Evolutionary conservation across 805 yeast species (phyloP), one percentile per base, ranked within the genome.

Genomic region (Saccharomycopsis sp.): DNA sequence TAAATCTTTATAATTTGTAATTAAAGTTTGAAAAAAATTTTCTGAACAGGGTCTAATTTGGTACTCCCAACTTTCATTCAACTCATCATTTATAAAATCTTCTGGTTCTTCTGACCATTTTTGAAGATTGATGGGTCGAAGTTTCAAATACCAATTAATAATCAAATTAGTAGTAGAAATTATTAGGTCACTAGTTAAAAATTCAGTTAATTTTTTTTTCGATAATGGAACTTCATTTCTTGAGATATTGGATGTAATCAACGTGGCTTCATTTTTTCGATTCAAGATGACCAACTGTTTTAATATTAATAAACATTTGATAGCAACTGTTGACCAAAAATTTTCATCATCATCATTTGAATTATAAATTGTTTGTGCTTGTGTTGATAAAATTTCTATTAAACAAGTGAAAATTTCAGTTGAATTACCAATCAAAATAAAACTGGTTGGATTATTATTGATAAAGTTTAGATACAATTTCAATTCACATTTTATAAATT

Each of bases 11-110:
- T 79, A 85, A 45, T 70, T 68, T 35, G 67, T 66, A 29, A 84
- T 72, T 47, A 88, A 60, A 53, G 81, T 92, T 49, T 79, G 83
- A 54, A 78, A 87, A 49, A 86, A 76, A 53, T 78, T 78, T 50
- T 85, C 95, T 0, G 95, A 86, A 59, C 96, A 85, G 3, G 89
- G 86, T 42, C 94, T 66, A 10, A 87, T 69, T 54, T 83, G 88
- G 55, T 65, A 85, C 54, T 88, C 96, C 77, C 84, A 86, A 53
- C 80, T 78, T 4, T 75, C 64, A 37, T 76, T 70, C 42, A 79
- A 62, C 49, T 87, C 94, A 52, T 86, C 95, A 48, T 78, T 76
- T 17, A 83, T 76, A 85, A 94, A 92, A 56, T 86, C 96, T 56
- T 87, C 97, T 0, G 97, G 96, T 45, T 87, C 95, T 14, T 70